A percentile compares a stretch with the other conserved stretches of the same genome.
Evolutionary conservation across 2,329 filamentous ascomycete species (phyloP).

Genomic region (Xylariomycetidae sp.): DNA sequence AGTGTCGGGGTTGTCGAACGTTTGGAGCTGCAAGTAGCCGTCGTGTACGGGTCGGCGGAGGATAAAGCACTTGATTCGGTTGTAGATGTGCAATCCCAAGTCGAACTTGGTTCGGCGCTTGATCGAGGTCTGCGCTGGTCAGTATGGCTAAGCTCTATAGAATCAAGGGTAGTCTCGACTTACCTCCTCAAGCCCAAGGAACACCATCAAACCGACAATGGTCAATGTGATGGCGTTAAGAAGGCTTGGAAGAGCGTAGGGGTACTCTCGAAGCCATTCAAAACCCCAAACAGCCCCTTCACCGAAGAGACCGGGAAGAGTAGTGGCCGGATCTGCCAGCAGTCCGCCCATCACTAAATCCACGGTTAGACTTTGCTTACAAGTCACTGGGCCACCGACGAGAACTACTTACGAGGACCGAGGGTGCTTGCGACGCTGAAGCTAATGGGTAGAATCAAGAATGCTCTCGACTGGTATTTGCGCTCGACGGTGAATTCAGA

Average conservation of each 20-base stretch:
- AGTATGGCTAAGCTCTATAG: neutral
- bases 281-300: slow-evolving; percentile 53
- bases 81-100: slow-evolving; percentile 32
- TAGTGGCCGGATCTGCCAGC: slow-evolving; percentile 59
- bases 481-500: slow-evolving; percentile 43
- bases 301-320: slow-evolving; percentile 58
- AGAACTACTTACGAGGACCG: slow-evolving; percentile 32
- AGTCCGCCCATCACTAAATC: slow-evolving; percentile 53
- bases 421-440: slow-evolving; percentile 42
- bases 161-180: slow-evolving; percentile 2
- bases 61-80: slow-evolving; percentile 26
- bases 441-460: slow-evolving; percentile 41
- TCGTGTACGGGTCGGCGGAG: slow-evolving; percentile 21
- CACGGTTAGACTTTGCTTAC: slow-evolving; percentile 6
- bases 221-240: slow-evolving; percentile 57
- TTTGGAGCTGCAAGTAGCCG: slow-evolving; percentile 26
- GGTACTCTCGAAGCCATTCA: slow-evolving; percentile 58
- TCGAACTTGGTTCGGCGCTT: slow-evolving; percentile 41
- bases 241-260: slow-evolving; percentile 65
- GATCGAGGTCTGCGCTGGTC: slow-evolving; percentile 35
- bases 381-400: neutral
- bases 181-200: slow-evolving; percentile 63
- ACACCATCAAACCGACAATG: slow-evolving; percentile 45
- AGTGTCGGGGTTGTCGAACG: slow-evolving; percentile 9
- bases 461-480: slow-evolving; percentile 41